Percentiles rank a stretch among this genome's conserved stretches.
Evolutionary conservation across 208 protist species (phyloP).

Genomic region (Herpetomonas muscarum): DNA sequence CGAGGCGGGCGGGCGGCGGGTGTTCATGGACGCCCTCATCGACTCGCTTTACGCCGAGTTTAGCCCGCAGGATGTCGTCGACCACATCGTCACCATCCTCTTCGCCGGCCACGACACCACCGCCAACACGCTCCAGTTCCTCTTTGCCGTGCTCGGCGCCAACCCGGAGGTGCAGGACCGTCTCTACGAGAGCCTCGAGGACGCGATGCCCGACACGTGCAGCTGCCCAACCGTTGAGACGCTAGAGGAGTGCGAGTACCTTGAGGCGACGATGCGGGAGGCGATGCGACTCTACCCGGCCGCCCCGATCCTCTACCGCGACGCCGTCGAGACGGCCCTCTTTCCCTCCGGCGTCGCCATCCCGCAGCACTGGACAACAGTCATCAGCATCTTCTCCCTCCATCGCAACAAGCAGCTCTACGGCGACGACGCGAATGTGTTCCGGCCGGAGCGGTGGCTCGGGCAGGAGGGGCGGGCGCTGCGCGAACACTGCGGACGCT

Average conservation of each 20-base stretch:
- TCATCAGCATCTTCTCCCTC: slow-evolving; percentile 50
- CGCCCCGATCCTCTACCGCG: slow-evolving; percentile 53
- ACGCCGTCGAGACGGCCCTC: slow-evolving; percentile 31
- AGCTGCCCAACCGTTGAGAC: slow-evolving; percentile 40
- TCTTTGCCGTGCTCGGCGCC: slow-evolving; percentile 34
- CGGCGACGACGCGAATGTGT: slow-evolving; percentile 30
- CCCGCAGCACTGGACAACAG: slow-evolving; percentile 33
- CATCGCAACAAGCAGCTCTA: slow-evolving; percentile 40
- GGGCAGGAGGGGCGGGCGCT: slow-evolving; percentile 31
- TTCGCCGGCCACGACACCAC: slow-evolving; percentile 62
- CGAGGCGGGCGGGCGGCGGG: slow-evolving; percentile 16
- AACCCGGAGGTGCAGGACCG: slow-evolving; percentile 31
- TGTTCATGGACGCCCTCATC: slow-evolving; percentile 44
- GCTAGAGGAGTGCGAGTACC: slow-evolving; percentile 43
- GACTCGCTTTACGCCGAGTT: slow-evolving; percentile 34
- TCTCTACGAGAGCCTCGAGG: slow-evolving; percentile 34
- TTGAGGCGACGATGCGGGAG: slow-evolving; percentile 43
- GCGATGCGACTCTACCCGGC: slow-evolving; percentile 47
- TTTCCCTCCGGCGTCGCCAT: slow-evolving; percentile 48
- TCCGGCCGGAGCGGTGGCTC: slow-evolving; percentile 51
- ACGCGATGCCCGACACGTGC: slow-evolving; percentile 31
- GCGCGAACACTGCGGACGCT: slow-evolving; percentile 31
- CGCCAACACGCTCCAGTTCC: slow-evolving; percentile 45
- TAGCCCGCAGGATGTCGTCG: slow-evolving; percentile 34
- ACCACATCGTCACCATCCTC: slow-evolving; percentile 51